These are phyloP conservation scores for Cicer judaicum DNA, from an alignment of 306 rosid species.

Conservation along the genomic window DNA sequence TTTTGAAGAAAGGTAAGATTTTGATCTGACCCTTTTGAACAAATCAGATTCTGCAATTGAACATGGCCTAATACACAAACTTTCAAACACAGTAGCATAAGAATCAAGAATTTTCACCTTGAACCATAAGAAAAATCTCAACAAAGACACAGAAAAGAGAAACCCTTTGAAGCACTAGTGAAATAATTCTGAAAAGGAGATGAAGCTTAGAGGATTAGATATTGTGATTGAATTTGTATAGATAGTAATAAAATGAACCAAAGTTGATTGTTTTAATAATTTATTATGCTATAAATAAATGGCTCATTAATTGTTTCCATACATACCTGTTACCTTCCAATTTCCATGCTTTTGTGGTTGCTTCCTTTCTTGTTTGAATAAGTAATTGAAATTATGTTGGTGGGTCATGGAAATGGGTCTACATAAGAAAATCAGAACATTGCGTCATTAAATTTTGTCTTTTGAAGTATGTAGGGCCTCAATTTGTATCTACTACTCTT, in stretches of 20 bases:
- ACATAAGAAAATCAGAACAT: constrained; percentile 6
- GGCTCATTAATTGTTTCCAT: constrained; percentile 44
- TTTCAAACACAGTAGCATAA: constrained; percentile 1
- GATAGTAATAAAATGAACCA: not conserved
- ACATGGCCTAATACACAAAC: too few species aligned
- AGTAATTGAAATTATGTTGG: constrained; percentile 43
- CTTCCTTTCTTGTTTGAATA: constrained; percentile 45
- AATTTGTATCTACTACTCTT: constrained; percentile 26
- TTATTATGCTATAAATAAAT: constrained; percentile 44
- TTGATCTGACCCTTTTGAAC: too few species aligned
- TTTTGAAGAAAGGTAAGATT: too few species aligned
- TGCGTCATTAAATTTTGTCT: constrained; percentile 23
- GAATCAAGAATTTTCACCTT: constrained; percentile 15
- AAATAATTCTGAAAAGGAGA: not conserved
- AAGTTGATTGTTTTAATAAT: not conserved
- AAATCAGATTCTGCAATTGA: too few species aligned
- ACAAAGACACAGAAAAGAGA: too few species aligned
- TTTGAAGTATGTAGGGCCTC: constrained; percentile 48
- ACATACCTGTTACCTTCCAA: constrained; percentile 19
- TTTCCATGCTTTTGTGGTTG: constrained; percentile 45
- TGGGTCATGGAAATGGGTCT: constrained; percentile 58
- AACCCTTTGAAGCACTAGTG: not conserved
- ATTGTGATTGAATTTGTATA: constrained; percentile 35
- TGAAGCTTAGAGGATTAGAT: constrained; percentile 4
- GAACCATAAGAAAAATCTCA: not conserved